Percentiles rank a stretch among this genome's conserved stretches.
Evolutionary conservation across 2,329 filamentous ascomycete genomes (phyloP).

Genomic region (Penicillium sp.): DNA sequence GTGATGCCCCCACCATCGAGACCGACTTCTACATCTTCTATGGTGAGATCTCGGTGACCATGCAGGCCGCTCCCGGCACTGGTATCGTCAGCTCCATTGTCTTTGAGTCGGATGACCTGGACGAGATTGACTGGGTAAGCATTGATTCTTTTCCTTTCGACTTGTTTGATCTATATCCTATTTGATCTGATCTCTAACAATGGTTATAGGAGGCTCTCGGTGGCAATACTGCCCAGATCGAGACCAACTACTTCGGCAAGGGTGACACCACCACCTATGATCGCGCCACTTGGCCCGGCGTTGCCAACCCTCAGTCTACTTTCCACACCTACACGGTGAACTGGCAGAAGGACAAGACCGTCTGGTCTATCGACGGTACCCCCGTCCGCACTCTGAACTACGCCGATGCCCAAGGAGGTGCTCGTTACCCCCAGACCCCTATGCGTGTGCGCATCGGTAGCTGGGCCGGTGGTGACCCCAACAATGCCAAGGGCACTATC

Average conservation of each 20-base stretch:
- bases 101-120: slow-evolving; percentile 86
- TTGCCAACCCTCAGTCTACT: slow-evolving; percentile 56
- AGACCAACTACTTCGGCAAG: slow-evolving; percentile 97
- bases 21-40: slow-evolving; percentile 99
- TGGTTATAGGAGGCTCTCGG: slow-evolving; percentile 48
- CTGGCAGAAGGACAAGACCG: slow-evolving; percentile 65
- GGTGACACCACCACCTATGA: slow-evolving; percentile 78
- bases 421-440: slow-evolving; percentile 70
- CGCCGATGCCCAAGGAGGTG: slow-evolving; percentile 59
- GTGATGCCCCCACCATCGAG: slow-evolving; percentile 81
- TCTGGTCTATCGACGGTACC: slow-evolving; percentile 66
- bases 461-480: slow-evolving; percentile 64
- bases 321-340: slow-evolving; percentile 57
- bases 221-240: slow-evolving; percentile 45
- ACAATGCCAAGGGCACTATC: slow-evolving; percentile 52
- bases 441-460: slow-evolving; percentile 70
- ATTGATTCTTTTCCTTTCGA: neutral
- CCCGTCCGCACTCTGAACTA: slow-evolving; percentile 64
- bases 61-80: slow-evolving; percentile 82
- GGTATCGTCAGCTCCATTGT: slow-evolving; percentile 94
- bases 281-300: slow-evolving; percentile 74
- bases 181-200: slow-evolving; percentile 33
- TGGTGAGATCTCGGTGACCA: slow-evolving; percentile 78
- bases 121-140: slow-evolving; percentile 98
- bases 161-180: too few species aligned